Evolutionary conservation across 805 yeast species (phyloP), one percentile per base, ranked within the genome.

Genomic region (Wickerhamiella alocasiicola): DNA sequence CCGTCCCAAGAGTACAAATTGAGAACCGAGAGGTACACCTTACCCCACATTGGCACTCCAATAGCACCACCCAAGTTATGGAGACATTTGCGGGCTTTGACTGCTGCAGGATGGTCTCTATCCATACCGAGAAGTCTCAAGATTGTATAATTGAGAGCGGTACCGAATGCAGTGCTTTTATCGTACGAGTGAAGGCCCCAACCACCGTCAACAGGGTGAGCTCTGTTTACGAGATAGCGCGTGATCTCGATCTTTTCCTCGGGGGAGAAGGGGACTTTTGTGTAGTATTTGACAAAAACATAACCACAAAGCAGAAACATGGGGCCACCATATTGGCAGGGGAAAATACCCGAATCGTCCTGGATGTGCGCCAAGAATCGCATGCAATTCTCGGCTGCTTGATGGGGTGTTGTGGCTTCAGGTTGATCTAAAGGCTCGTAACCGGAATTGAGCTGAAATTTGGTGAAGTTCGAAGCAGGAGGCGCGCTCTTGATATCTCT

Each of bases 151-250:
- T 85, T 87, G 50, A 91, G 70, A 0, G 82, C 67, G 1, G 99
- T 91, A 4, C 99, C 98, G 57, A 87, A 87, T 49, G 91, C 91
- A 0, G 99, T 91, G 6, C 91, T 77, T 57, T 88, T 91, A 56
- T 91, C 99, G 39, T 74, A 76, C 4, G 85, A 74, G 57, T 91
- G 96, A 28, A 91, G 66, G 0, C 99, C 99, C 99, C 99, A 91
- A 2, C 98, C 99, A n/a, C 99, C 99, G 59, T 91, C 98, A 1
- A 87, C 95, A 0, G 96, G 96, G 56, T 91, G 95, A 0, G 96
- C 78, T 0, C 83, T 72, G 56, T 91, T 91, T n/a, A 84, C 82
- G 13, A 91, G 61, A 55, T 87, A 91, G 44, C 98, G 68, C 20
- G 81, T 74, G 54, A 91, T 61, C 59, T 91, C 99, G 11, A 62